Conservation (phyloP, 371 early-diverging fungal species). For the Mortierella sp. region DNA sequence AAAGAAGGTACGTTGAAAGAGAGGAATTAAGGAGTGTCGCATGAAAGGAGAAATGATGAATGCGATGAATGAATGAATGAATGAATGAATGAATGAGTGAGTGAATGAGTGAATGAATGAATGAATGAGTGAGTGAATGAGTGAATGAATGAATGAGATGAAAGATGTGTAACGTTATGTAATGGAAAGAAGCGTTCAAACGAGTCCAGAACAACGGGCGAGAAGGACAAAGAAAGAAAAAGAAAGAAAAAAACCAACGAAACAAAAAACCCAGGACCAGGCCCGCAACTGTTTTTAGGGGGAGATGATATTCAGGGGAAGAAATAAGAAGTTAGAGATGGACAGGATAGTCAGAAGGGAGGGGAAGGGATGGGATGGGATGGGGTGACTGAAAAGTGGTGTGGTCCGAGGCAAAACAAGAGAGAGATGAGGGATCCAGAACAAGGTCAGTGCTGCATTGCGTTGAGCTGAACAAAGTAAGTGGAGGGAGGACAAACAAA, state of each 20-base stretch:
- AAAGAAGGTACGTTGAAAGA: background rate
- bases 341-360: background rate
- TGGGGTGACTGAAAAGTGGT: too few species aligned
- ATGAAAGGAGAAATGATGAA: background rate
- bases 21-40: background rate
- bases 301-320: background rate
- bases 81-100: too few species aligned
- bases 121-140: conserved; percentile 8
- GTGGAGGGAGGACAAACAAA: too few species aligned
- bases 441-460: too few species aligned
- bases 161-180: background rate
- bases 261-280: background rate
- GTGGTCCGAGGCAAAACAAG: background rate
- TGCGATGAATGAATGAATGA: background rate
- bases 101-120: background rate
- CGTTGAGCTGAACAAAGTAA: too few species aligned
- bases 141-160: background rate
- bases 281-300: background rate
- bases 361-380: background rate
- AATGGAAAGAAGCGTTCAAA: background rate
- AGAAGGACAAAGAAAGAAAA: background rate
- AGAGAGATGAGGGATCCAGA: background rate
- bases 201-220: background rate
- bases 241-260: background rate
- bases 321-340: background rate